These are phyloP conservation scores for Penicillium hesseltinei DNA, from an alignment of 2,329 filamentous ascomycete genomes.

Conservation along the genomic window DNA sequence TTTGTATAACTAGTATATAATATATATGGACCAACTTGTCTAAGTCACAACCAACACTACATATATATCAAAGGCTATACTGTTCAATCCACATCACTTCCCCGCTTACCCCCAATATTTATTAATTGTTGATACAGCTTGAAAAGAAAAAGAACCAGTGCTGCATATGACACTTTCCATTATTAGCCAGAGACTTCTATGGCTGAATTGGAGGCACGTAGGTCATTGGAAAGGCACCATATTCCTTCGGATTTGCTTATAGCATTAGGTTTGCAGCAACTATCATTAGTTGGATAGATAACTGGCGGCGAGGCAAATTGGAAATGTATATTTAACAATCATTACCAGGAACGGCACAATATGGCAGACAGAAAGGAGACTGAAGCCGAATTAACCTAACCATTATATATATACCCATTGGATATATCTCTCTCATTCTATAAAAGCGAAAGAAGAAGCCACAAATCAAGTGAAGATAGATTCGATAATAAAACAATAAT, in stretches of 20 bases:
- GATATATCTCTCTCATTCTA: background rate
- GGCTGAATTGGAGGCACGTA: background rate
- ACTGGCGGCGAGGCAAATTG: too few relatives aligned
- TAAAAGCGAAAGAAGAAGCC: background rate
- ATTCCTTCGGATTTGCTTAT: background rate
- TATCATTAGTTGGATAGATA: too few relatives aligned
- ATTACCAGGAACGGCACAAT: background rate
- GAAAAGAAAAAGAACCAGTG: background rate
- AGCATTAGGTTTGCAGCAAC: background rate
- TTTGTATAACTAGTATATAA: too few relatives aligned
- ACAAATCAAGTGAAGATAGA: background rate
- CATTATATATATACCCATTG: background rate
- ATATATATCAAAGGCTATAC: background rate
- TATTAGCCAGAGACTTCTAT: background rate
- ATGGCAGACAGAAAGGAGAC: background rate
- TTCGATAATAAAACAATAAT: slow-evolving; percentile 1
- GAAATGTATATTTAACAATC: background rate
- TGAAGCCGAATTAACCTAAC: background rate
- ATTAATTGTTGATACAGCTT: background rate
- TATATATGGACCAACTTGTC: background rate
- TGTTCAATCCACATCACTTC: background rate
- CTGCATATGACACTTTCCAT: background rate
- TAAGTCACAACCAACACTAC: background rate
- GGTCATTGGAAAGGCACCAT: background rate
- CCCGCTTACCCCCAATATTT: too few relatives aligned